These are phyloP conservation scores for Metschnikowia amazonensis DNA, from an alignment of 805 yeast species.

Conservation along the genomic window DNA sequence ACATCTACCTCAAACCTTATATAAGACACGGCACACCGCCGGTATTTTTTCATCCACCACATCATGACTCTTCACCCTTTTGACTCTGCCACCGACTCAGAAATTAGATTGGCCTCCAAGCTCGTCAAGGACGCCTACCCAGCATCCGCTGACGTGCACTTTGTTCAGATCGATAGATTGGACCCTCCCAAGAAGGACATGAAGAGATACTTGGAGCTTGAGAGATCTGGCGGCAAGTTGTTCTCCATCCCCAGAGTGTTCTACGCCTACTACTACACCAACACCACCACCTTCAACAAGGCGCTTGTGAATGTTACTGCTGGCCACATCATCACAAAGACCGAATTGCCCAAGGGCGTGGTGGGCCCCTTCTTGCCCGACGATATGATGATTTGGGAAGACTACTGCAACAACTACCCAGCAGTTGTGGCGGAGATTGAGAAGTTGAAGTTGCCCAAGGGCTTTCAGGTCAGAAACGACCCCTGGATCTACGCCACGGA, in stretches of 20 bases:
- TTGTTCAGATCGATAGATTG: constrained; percentile 60
- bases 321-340: constrained; percentile 58
- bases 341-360: constrained; percentile 53
- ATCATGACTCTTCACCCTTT: constrained; percentile 46
- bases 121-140: constrained; percentile 57
- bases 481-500: constrained; percentile 89
- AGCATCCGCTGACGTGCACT: constrained; percentile 53
- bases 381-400: constrained; percentile 55
- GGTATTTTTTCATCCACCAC: not conserved
- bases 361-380: constrained; percentile 72
- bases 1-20: not conserved
- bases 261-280: constrained; percentile 62
- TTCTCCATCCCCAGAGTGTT: constrained; percentile 67
- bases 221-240: constrained; percentile 44
- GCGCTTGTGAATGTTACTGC: constrained; percentile 64
- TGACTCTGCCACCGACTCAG: constrained; percentile 56
- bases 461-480: constrained; percentile 55
- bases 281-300: constrained; percentile 56
- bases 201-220: constrained; percentile 64
- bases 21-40: not conserved
- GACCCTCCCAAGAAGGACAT: constrained; percentile 80
- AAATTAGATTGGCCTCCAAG: constrained; percentile 54
- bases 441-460: constrained; percentile 60
- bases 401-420: constrained; percentile 50
- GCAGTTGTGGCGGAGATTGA: constrained; percentile 58